Conservation (phyloP, 305 asterid genomes). For the Solanum hybrid region DNA sequence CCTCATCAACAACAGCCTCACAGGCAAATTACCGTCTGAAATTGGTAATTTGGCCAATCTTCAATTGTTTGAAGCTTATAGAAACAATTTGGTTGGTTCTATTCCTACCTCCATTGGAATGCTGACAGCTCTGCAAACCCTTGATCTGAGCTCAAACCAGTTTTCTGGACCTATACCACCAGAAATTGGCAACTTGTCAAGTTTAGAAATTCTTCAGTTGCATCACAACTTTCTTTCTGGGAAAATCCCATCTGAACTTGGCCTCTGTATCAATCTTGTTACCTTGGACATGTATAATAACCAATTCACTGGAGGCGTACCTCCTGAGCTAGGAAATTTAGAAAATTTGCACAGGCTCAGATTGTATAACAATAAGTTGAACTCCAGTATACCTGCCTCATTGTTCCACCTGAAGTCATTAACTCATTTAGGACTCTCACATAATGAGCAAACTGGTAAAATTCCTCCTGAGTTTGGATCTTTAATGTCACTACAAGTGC, state of each 20-base stretch:
- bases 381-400: conserved; percentile 55
- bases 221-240: conserved; percentile 46
- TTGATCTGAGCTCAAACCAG: conserved; percentile 52
- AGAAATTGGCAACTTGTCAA: conserved; percentile 51
- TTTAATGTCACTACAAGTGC: conserved; percentile 39
- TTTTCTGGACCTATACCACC: conserved; percentile 59
- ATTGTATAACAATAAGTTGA: conserved; percentile 41
- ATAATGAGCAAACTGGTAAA: conserved; percentile 38
- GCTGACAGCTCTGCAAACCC: conserved; percentile 26
- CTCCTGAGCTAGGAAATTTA: conserved; percentile 50
- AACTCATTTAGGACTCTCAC: conserved; percentile 45
- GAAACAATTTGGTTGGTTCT: conserved; percentile 41
- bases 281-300: conserved; percentile 34
- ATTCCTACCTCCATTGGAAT: conserved; percentile 59
- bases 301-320: conserved; percentile 53
- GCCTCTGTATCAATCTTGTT: conserved; percentile 35
- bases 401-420: conserved; percentile 44
- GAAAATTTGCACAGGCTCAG: conserved; percentile 31
- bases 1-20: conserved; percentile 48
- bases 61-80: conserved; percentile 38
- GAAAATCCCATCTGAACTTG: conserved; percentile 52
- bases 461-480: conserved; percentile 43
- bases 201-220: conserved; percentile 38
- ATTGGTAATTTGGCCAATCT: conserved; percentile 49
- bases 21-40: conserved; percentile 42